Percentiles rank a stretch among this genome's conserved stretches.
These are phyloP conservation scores for Porpolomopsis calyptriformis DNA, from an alignment of 768 basidiomycete species.

Conservation along the genomic window DNA sequence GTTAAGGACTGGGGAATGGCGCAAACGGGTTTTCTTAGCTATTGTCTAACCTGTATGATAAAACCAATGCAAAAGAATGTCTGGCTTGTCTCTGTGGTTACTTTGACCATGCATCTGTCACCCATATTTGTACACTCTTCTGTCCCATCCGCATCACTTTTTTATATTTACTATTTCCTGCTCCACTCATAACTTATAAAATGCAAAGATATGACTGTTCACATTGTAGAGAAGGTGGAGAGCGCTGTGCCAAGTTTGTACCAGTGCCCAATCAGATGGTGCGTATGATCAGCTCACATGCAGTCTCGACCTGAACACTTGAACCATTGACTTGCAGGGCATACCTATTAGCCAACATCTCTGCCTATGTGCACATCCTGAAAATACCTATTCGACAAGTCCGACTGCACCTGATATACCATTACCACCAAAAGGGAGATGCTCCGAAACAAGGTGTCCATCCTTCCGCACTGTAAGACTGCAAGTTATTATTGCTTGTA, in stretches of 20 bases:
- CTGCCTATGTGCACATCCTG: not conserved
- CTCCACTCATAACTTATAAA: too few relatives aligned
- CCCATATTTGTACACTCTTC: too few relatives aligned
- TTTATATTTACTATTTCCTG: too few relatives aligned
- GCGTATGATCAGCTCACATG: not conserved
- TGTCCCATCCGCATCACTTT: too few relatives aligned
- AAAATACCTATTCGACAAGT: not conserved
- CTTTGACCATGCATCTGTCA: too few relatives aligned
- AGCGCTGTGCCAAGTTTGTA: not conserved
- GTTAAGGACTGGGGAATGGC: too few relatives aligned
- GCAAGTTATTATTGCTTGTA: not conserved
- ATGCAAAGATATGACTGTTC: not conserved
- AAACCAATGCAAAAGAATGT: too few relatives aligned
- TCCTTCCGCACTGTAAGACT: not conserved
- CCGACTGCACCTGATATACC: not conserved
- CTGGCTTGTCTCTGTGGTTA: too few relatives aligned
- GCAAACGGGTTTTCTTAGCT: too few relatives aligned
- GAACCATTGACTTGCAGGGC: too few relatives aligned
- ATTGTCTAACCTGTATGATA: too few relatives aligned
- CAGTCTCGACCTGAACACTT: not conserved
- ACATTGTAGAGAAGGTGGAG: not conserved
- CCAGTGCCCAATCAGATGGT: too few relatives aligned
- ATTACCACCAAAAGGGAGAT: not conserved
- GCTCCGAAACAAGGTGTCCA: not conserved
- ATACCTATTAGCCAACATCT: not conserved